phyloP scores from a whole-genome alignment of 2,329 filamentous ascomycete species.

The Botrytis cinerea region DNA sequence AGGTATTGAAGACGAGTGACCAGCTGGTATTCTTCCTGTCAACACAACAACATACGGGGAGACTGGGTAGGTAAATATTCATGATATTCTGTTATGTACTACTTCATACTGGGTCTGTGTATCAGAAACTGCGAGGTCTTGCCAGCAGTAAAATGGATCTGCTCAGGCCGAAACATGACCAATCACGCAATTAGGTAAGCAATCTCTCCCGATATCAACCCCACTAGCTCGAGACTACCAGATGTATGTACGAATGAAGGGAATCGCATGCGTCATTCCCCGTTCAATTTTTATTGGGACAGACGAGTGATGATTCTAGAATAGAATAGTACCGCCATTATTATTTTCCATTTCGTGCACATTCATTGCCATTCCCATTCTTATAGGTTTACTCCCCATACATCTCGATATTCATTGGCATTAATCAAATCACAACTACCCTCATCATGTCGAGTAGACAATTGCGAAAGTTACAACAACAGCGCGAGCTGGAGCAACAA shows the following conservation, averaged over 20 bases:
- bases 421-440: background rate
- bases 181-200: background rate
- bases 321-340: background rate
- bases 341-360: background rate
- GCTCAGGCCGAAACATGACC: background rate
- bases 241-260: background rate
- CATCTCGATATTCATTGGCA: background rate
- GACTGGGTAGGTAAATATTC: too few relatives aligned
- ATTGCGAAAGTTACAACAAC: slow-evolving; percentile 42
- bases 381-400: background rate
- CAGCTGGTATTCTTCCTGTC: background rate
- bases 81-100: too few relatives aligned
- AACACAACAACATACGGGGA: too few relatives aligned
- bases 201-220: background rate
- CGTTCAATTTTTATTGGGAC: background rate
- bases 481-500: slow-evolving; percentile 39
- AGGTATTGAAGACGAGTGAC: background rate
- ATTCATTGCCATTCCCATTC: background rate
- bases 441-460: slow-evolving; percentile 42
- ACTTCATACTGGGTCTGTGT: background rate
- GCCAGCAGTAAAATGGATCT: background rate
- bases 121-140: background rate
- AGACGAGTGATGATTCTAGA: background rate
- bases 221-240: background rate
- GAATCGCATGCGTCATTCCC: background rate